Percentiles rank a stretch among this genome's conserved stretches.
These are phyloP conservation scores for Fusarium nanum DNA, from an alignment of 2,329 filamentous ascomycete species.

Conservation along the genomic window DNA sequence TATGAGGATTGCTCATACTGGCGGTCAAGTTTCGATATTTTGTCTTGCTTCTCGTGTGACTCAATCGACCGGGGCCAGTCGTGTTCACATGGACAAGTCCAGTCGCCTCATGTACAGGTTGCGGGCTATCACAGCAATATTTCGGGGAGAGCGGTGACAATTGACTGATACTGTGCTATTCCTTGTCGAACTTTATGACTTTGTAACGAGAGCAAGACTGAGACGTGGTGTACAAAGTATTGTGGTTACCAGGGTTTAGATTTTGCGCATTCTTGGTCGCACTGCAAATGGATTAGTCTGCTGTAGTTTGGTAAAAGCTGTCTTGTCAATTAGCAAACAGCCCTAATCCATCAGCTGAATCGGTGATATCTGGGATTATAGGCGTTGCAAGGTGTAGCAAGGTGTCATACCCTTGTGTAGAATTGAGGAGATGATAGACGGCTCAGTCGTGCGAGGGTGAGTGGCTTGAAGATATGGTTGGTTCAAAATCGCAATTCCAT, in stretches of 20 bases:
- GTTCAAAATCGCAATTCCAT: constrained; percentile 2
- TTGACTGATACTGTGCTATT: constrained; percentile 24
- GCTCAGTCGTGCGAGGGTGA: constrained; percentile 33
- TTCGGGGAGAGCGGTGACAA: constrained; percentile 25
- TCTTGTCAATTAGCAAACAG: constrained; percentile 22
- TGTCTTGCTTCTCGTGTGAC: constrained; percentile 40
- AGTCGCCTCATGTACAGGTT: constrained; percentile 24
- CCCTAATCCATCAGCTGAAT: constrained; percentile 31
- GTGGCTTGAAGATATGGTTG: constrained; percentile 35
- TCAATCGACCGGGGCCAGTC: constrained; percentile 27
- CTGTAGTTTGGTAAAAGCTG: constrained; percentile 31
- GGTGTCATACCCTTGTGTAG: constrained; percentile 24
- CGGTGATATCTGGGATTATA: constrained; percentile 28
- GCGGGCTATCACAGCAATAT: constrained; percentile 22
- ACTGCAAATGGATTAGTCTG: constrained; percentile 34
- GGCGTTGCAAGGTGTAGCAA: constrained; percentile 3
- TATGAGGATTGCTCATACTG: constrained; percentile 34
- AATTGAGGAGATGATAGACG: constrained; percentile 33
- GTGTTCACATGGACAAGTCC: constrained; percentile 41
- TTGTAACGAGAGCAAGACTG: constrained; percentile 18
- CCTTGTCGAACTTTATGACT: constrained; percentile 30
- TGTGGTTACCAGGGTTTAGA: constrained; percentile 38
- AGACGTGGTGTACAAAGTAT: constrained; percentile 23
- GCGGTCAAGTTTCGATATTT: constrained; percentile 40
- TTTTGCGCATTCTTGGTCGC: constrained; percentile 45